Evolutionary conservation across 2,329 filamentous ascomycete genomes (phyloP), one percentile per base, ranked within the genome.

Genomic region (Lecanoromycetidae sp.): DNA sequence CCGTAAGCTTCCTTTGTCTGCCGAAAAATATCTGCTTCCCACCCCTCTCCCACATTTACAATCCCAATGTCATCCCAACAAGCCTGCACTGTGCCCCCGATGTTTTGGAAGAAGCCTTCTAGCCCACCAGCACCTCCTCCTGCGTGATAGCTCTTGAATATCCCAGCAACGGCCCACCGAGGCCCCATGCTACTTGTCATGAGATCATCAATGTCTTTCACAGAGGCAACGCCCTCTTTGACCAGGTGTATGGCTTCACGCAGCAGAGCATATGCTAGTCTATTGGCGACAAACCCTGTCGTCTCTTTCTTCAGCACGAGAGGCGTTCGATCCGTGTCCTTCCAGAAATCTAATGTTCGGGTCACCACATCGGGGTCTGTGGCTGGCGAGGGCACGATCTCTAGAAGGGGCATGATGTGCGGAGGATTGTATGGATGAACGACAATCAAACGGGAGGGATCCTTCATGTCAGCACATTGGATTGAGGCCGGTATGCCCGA

Each of bases 371-470:
- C 56, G 0, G 58, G 30, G 0, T 58, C 57, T 0, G 71, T 77
- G 25, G 53, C 49, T 4, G 66, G 67, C 1, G 65, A 67, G 0
- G 74, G 73, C 0, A 79, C 75, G 26, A 79, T 63, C 57, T 80
- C 76, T 2, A 79, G 59, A 1, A 80, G 56, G 0, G 76, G 76
- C 72, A 79, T 77, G 44, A 79, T 67, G 52, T 79, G 74, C 1
- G 76, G 76, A 19, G 73, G 77, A 46, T 79, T 79, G 58, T 75
- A 80, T 0, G 76, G 76, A 57, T 79, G 77, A 3, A 76, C 74
- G 1, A 79, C 70, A 0, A 79, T 52, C 2, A 80, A 57, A 2
- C 74, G 61, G 22, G 55, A 57, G 41, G 60, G 58, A 23, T 71
- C 63, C 19, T 60, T 54, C 67, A 73, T 71, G 3, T 62, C 52